Percentiles rank a stretch among this genome's conserved stretches.
Conservation (phyloP, 768 basidiomycete species). For the Glaciozyma antarctica region DNA sequence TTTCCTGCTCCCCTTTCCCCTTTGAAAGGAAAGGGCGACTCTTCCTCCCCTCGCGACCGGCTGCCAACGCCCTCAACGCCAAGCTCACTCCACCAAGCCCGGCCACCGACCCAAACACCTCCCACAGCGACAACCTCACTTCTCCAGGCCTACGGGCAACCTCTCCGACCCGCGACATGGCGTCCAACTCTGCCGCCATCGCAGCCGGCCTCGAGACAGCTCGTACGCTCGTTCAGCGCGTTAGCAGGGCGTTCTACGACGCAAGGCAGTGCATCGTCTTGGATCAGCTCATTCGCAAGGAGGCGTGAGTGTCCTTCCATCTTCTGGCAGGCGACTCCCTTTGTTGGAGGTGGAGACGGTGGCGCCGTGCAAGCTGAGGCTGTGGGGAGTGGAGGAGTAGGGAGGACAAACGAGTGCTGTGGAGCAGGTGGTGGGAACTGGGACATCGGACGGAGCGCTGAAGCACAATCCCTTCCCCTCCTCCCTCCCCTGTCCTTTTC, state of each 20-base stretch:
- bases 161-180: too few species aligned
- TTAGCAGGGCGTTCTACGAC: constrained; percentile 90
- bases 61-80: too few species aligned
- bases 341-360: background rate
- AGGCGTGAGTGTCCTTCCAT: constrained; percentile 63
- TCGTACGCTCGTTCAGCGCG: constrained; percentile 81
- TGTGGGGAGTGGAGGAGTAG: background rate
- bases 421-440: background rate
- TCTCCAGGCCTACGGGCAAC: too few species aligned
- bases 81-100: too few species aligned
- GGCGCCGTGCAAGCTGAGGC: background rate
- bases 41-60: too few species aligned
- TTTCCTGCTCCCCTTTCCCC: too few species aligned
- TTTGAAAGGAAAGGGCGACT: too few species aligned
- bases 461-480: background rate
- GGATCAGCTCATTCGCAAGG: constrained; percentile 84
- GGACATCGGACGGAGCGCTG: background rate
- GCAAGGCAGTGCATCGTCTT: constrained; percentile 79
- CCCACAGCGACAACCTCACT: too few species aligned
- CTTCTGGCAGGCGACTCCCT: background rate
- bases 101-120: too few species aligned
- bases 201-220: constrained; percentile 60
- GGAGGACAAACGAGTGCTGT: background rate
- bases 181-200: too few species aligned
- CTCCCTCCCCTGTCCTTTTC: background rate